phyloP scores from a whole-genome alignment of 495 filamentous ascomycete genomes.

The Penicillium coprophilum region DNA sequence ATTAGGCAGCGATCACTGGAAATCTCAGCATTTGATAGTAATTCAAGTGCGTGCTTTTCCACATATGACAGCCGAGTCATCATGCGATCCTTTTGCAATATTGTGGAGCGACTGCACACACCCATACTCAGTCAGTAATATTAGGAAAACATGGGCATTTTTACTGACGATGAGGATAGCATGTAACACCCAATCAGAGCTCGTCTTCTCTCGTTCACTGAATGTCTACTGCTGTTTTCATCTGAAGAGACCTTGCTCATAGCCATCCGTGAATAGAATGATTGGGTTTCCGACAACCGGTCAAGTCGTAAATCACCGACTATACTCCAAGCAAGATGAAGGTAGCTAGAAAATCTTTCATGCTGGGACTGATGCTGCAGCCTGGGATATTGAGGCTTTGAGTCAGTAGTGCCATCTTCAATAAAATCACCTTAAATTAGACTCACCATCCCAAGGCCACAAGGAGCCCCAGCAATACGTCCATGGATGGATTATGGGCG shows the following conservation, averaged over 20 bases:
- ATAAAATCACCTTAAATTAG: neutral
- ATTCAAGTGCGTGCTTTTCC: neutral
- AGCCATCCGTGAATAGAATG: constrained; percentile 4
- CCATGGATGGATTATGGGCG: constrained; percentile 10
- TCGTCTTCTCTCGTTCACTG: neutral
- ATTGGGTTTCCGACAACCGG: constrained; percentile 3
- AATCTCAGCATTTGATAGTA: constrained; percentile 4
- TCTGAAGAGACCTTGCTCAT: constrained; percentile 10
- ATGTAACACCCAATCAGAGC: constrained; percentile 7
- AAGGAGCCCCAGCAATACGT: constrained; percentile 1
- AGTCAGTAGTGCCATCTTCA: neutral
- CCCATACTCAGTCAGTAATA: neutral
- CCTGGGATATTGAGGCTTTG: neutral
- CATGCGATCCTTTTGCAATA: constrained; percentile 11
- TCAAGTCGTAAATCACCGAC: constrained; percentile 3
- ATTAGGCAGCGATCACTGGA: constrained; percentile 2
- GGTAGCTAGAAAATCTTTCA: constrained; percentile 4
- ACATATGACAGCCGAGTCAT: constrained; percentile 5
- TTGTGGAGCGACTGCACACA: constrained; percentile 5
- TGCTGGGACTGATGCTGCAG: neutral
- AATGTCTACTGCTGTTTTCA: constrained; percentile 1
- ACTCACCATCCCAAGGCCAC: constrained; percentile 6
- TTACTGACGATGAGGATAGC: constrained; percentile 4
- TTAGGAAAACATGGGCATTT: neutral
- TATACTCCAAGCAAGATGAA: constrained; percentile 3